Conservation (phyloP, 495 filamentous ascomycete species). For the Aspergillus wentii region DNA sequence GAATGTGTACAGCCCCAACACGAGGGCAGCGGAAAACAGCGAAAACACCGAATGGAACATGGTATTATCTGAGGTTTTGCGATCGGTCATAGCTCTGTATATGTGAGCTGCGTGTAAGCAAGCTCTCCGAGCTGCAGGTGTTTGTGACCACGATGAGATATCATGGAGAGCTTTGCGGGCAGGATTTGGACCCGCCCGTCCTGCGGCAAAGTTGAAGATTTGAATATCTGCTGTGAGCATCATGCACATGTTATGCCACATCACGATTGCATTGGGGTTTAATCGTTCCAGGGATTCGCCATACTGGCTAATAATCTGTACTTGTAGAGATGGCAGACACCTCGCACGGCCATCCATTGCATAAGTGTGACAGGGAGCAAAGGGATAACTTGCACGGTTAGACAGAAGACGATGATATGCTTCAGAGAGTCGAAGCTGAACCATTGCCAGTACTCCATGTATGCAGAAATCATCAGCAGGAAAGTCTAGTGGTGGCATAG, state of each 20-base stretch:
- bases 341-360: slow-evolving; percentile 39
- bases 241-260: slow-evolving; percentile 53
- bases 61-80: slow-evolving; percentile 44
- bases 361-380: slow-evolving; percentile 41
- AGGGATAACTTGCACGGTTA: slow-evolving; percentile 34
- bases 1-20: slow-evolving; percentile 48
- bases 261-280: slow-evolving; percentile 40
- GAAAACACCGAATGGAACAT: slow-evolving; percentile 44
- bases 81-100: slow-evolving; percentile 45
- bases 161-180: slow-evolving; percentile 45
- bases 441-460: slow-evolving; percentile 32
- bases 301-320: slow-evolving; percentile 35
- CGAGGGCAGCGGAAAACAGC: slow-evolving; percentile 45
- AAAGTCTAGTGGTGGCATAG: slow-evolving; percentile 29
- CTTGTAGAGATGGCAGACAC: slow-evolving; percentile 32
- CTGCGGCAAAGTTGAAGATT: slow-evolving; percentile 47
- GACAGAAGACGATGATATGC: slow-evolving; percentile 44
- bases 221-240: slow-evolving; percentile 46
- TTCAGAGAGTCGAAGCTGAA: slow-evolving; percentile 41
- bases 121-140: slow-evolving; percentile 41
- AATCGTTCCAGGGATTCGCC: slow-evolving; percentile 35
- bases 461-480: slow-evolving; percentile 36
- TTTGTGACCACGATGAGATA: slow-evolving; percentile 47
- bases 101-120: slow-evolving; percentile 49
- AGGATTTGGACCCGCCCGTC: slow-evolving; percentile 37